Evolutionary conservation across 192 early-diverging fungal genomes (phyloP).

Genomic region (Coemansia pectinata): DNA sequence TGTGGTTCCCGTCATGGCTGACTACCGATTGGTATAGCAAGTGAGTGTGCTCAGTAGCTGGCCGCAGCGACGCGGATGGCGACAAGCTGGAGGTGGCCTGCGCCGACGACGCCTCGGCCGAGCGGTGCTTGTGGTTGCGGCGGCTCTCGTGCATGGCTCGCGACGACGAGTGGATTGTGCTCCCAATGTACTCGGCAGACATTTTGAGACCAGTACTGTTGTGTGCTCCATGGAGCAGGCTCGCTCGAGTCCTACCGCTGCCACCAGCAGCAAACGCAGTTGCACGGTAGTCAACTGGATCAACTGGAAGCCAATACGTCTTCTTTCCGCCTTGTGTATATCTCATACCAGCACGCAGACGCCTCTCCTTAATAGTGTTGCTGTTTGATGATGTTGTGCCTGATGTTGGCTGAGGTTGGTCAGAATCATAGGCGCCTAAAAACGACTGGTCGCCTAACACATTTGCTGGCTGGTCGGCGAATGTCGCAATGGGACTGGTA

Average conservation of each 20-base stretch:
- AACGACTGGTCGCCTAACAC: background rate
- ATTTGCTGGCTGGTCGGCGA: background rate
- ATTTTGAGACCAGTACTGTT: constrained; percentile 12
- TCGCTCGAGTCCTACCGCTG: constrained; percentile 30
- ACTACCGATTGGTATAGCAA: constrained; percentile 5
- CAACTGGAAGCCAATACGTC: constrained; percentile 59
- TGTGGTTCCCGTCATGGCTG: background rate
- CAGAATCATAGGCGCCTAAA: background rate
- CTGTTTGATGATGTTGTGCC: background rate
- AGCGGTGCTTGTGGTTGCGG: constrained; percentile 20
- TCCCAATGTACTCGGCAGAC: constrained; percentile 34
- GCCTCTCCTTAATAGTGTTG: constrained; percentile 49
- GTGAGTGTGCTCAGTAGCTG: constrained; percentile 35
- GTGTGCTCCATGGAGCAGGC: constrained; percentile 22
- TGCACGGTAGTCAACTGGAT: constrained; percentile 47
- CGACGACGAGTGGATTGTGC: constrained; percentile 43
- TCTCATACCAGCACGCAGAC: constrained; percentile 57
- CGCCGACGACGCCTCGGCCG: constrained; percentile 3
- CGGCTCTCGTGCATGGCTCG: constrained; percentile 38
- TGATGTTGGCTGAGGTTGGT: background rate
- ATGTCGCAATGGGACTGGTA: background rate
- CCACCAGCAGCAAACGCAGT: constrained; percentile 43
- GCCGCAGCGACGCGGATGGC: background rate
- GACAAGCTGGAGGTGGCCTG: background rate
- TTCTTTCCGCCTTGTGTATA: constrained; percentile 56